Evolutionary conservation across 768 basidiomycete genomes (phyloP).

Genomic region (Gymnopilus dilepis): DNA sequence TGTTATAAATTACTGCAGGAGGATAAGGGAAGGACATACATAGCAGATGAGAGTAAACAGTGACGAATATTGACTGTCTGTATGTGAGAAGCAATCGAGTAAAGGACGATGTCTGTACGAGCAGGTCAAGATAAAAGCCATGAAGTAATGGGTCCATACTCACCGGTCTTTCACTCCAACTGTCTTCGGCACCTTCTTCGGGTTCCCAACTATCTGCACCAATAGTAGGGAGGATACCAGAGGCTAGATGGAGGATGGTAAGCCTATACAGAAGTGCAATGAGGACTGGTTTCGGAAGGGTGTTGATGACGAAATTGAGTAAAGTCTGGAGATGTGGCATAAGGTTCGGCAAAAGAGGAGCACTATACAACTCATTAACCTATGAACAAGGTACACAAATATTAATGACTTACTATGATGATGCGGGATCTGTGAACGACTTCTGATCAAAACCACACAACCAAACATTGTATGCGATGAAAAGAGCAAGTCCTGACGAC

Average conservation of each 20-base stretch:
- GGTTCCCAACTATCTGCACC: conserved; percentile 81
- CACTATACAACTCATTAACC: conserved; percentile 43
- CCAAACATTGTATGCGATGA: conserved; percentile 92
- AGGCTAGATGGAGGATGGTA: conserved; percentile 80
- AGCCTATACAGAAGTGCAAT: conserved; percentile 81
- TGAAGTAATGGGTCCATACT: conserved; percentile 21
- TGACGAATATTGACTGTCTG: conserved; percentile 82
- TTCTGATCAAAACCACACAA: conserved; percentile 82
- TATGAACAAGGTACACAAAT: not conserved
- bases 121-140: not conserved
- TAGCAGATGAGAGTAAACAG: conserved; percentile 86
- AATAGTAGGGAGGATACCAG: conserved; percentile 83
- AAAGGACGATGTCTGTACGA: conserved; percentile 71
- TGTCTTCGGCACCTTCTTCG: conserved; percentile 64
- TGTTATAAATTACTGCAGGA: conserved; percentile 3
- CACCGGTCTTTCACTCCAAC: conserved; percentile 80
- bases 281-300: conserved; percentile 84
- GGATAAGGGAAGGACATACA: conserved; percentile 50
- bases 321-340: conserved; percentile 82
- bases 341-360: conserved; percentile 78
- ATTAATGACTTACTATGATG: conserved; percentile 67
- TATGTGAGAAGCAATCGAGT: conserved; percentile 81
- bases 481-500: conserved; percentile 84
- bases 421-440: conserved; percentile 73
- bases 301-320: conserved; percentile 82